These are phyloP conservation scores for Wickerhamomyces rabaulensis DNA, from an alignment of 805 yeast species.

Conservation along the genomic window DNA sequence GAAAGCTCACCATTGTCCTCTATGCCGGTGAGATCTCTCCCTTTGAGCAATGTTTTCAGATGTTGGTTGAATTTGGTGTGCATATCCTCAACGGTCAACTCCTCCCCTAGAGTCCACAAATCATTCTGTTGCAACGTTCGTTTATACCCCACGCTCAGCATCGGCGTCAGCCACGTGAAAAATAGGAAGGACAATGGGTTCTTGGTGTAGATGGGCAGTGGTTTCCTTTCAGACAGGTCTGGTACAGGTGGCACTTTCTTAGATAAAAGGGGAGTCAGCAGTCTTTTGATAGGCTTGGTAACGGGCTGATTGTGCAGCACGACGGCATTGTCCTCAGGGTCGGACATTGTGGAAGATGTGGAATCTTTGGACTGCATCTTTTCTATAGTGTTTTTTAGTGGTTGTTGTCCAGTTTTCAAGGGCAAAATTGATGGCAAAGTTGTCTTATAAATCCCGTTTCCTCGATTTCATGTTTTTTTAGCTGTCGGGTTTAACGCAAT, in stretches of 20 bases:
- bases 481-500: too few relatives aligned
- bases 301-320: background rate
- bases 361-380: background rate
- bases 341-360: background rate
- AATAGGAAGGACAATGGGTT: constrained; percentile 36
- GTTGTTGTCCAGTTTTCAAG: too few relatives aligned
- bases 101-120: constrained; percentile 40
- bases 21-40: constrained; percentile 21
- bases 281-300: constrained; percentile 3
- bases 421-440: too few relatives aligned
- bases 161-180: constrained; percentile 62
- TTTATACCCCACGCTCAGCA: constrained; percentile 60
- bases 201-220: constrained; percentile 18
- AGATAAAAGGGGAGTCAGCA: constrained; percentile 7
- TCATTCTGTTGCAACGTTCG: constrained; percentile 63
- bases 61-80: constrained; percentile 29
- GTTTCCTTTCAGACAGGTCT: constrained; percentile 1
- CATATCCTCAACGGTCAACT: constrained; percentile 33
- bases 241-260: constrained; percentile 8
- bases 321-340: background rate
- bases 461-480: too few relatives aligned
- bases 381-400: too few relatives aligned
- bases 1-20: constrained; percentile 4
- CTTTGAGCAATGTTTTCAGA: constrained; percentile 26
- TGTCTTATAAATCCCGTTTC: too few relatives aligned